Base-by-base conservation (phyloP, 371 early-diverging fungal genomes). In the Syncephalastrum racemosum region DNA sequence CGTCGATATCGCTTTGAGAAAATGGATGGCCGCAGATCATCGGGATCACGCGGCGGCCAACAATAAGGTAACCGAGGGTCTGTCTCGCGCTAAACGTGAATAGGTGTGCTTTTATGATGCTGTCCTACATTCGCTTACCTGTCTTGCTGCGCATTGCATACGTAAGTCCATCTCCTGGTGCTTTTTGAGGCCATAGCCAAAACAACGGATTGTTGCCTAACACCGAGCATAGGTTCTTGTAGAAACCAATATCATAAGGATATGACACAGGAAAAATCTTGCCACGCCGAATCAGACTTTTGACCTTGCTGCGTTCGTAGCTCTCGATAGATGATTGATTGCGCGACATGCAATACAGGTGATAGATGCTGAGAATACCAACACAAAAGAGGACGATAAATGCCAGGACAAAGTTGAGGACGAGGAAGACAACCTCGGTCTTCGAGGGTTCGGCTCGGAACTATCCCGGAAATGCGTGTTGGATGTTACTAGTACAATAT, bases 281-380 rank as follows among this genome's bases (percentile, higher is more conserved):
- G 42, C 84, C 87, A 54, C 76, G 68, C 52, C 80, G 77, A 41
- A 90, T 81, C 56, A 93, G 77, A 25, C 70, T 84, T 15, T 85
- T 88, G 42, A 94, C 95, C 73, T 91, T 94, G 60, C 85, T 85
- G 68, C 90, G 92, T 51, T 86, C 86, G 80, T 79, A 83, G 18
- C 73, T 75, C 58, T 99, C 99, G 56, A 99, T 95, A 13, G 97
- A 96, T 0, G 98, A 98, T 18, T 94, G 93, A 76, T 99, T 99
- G 57, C 67, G 73, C 2, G 76, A 61, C 36, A 92, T 59, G 66
- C 95, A 90, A 63, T 90, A 93, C 22, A 91, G 55, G 62, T 97
- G 97, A 74, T 89, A 98, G 19, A 83, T 55, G 18, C 86, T 78
- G 45, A 99, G 81, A 5, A 89, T 73, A 5, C 93, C 94, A 22